Base-by-base conservation (phyloP, 73 alveolate species). In the Paramecium sonneborni region DNA sequence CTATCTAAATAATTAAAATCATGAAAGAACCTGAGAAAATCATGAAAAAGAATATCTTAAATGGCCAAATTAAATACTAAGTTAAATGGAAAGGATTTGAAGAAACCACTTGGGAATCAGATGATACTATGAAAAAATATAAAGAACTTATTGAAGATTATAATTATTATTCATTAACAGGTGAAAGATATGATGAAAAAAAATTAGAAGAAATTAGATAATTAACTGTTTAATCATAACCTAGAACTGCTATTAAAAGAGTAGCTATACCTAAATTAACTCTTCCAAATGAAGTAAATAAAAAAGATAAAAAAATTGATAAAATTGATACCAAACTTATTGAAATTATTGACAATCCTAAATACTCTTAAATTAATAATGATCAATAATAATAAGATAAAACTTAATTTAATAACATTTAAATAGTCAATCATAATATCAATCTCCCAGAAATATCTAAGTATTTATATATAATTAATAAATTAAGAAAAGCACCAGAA, bases 31-130 rank as follows among this genome's bases (percentile, higher is more conserved):
- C 86, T 15, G 86, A 72, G 44, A 72, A 38, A 41, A 72, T 72
- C 44, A 30, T 72, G 35, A 72, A 72, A 72, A 72, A 72, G 44
- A 30, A 38, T 28, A 28, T 72, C 38, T 23, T 38, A 20, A 72
- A 72, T 72, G 57, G 57, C 11, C 20, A 30, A 34, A 14, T 34
- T 72, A 30, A 37, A 34, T 79, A 79, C 46, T 43, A 46, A 79
- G 90, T 79, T 39, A 79, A 79, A 44, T 79, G 90, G 90, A 43
- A 79, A 24, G 90, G 90, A 12, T 79, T 44, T 79, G 69, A 79
- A 12, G 90, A 79, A 44, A 20, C 55, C 2, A 79, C 90, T 12
- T 79, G 90, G 90, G 90, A 79, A 79, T 10, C 69, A 6, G 90
- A 79, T 21, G 90, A 79, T 7, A 39, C 15, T 23, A 24, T 79